Evolutionary conservation across 1,284 basidiomycete species (phyloP).

Genomic region (Laetiporus sulphureus): DNA sequence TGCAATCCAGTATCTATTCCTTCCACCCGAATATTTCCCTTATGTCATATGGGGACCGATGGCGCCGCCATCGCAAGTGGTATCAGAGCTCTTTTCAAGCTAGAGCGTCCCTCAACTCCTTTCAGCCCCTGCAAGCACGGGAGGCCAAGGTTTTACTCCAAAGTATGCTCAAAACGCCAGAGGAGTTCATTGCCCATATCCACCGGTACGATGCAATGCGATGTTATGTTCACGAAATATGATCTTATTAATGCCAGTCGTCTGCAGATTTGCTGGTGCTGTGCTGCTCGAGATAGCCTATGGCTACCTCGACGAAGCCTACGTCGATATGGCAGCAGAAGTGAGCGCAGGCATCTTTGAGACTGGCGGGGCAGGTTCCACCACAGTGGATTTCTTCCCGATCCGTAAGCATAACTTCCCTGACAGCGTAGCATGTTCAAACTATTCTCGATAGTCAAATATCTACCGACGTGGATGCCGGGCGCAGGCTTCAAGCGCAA

Average conservation of each 20-base stretch:
- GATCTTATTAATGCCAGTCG: too few relatives aligned
- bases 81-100: slow-evolving; percentile 23
- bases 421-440: neutral
- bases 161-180: neutral
- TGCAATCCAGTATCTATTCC: neutral
- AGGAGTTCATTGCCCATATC: neutral
- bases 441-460: slow-evolving; percentile 25
- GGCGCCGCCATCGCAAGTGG: slow-evolving; percentile 23
- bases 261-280: slow-evolving; percentile 17
- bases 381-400: slow-evolving; percentile 50
- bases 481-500: slow-evolving; percentile 48
- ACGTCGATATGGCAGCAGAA: slow-evolving; percentile 31
- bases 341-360: slow-evolving; percentile 39
- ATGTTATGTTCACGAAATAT: too few relatives aligned
- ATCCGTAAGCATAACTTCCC: slow-evolving; percentile 24
- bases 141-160: neutral
- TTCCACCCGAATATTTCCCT: neutral
- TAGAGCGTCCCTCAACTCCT: slow-evolving; percentile 15
- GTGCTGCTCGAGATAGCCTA: slow-evolving; percentile 22
- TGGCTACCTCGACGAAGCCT: slow-evolving; percentile 20
- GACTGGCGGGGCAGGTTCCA: slow-evolving; percentile 42
- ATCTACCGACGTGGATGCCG: slow-evolving; percentile 50
- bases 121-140: slow-evolving; percentile 1
- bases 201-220: neutral
- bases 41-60: slow-evolving; percentile 21